These are phyloP conservation scores for Diaporthe eres DNA, from an alignment of 2,329 filamentous ascomycete species.

Conservation along the genomic window DNA sequence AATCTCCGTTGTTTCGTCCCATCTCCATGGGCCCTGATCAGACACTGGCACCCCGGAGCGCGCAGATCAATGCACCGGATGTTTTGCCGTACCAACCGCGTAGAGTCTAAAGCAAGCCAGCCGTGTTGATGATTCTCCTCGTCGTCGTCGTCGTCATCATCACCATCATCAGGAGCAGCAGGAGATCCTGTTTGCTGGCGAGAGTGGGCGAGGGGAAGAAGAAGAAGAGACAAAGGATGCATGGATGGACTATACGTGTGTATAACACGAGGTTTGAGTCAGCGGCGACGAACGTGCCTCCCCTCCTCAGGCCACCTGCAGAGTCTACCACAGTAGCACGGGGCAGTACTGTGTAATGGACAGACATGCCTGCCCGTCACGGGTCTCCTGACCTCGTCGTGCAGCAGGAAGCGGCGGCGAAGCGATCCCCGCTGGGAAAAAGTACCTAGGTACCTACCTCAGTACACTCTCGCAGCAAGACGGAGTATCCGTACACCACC, in stretches of 20 bases:
- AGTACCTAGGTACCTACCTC: neutral
- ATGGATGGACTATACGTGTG: neutral
- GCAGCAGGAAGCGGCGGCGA: constrained; percentile 21
- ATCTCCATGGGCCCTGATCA: constrained; percentile 23
- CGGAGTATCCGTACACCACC: neutral
- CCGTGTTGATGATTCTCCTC: neutral
- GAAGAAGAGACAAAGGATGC: neutral
- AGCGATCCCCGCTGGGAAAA: neutral
- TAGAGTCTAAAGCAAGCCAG: constrained; percentile 4
- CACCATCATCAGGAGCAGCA: neutral
- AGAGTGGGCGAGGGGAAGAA: neutral
- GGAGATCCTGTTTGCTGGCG: neutral
- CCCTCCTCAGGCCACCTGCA: constrained; percentile 10
- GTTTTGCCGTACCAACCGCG: constrained; percentile 37
- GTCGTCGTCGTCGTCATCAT: neutral
- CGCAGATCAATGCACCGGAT: constrained; percentile 38
- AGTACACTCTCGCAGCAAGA: neutral
- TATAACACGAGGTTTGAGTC: constrained; percentile 25
- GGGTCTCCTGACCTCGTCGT: constrained; percentile 31
- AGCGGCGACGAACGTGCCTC: constrained; percentile 15
- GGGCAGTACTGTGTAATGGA: constrained; percentile 1
- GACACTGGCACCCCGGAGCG: constrained; percentile 24
- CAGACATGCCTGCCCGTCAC: constrained; percentile 21
- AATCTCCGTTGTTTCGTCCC: constrained; percentile 31
- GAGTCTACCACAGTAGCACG: constrained; percentile 1